Conservation (phyloP, 2,329 filamentous ascomycete species). For the Fusarium vanettenii region DNA sequence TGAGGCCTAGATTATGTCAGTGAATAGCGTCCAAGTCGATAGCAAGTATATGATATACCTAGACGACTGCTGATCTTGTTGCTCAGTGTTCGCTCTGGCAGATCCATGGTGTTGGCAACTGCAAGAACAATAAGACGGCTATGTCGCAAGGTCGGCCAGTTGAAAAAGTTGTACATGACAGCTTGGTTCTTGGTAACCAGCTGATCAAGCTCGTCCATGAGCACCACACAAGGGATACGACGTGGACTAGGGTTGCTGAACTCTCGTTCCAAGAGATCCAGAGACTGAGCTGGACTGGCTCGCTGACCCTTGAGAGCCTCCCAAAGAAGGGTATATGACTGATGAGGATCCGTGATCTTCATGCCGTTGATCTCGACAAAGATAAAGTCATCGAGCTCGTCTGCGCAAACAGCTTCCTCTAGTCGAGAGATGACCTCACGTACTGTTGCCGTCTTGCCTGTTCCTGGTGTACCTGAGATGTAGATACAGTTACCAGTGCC, state of each 20-base stretch:
- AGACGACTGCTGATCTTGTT: conserved; percentile 98
- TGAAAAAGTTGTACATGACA: conserved; percentile 99
- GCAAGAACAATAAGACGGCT: conserved; percentile 95
- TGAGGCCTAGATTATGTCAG: conserved; percentile 67
- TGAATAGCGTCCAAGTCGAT: neutral
- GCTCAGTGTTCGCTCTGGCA: conserved; percentile 93
- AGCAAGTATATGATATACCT: conserved; percentile 53
- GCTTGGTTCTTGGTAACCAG: conserved; percentile 97
- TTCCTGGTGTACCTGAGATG: conserved; percentile 98
- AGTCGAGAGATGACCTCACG: conserved; percentile 92
- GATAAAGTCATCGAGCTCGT: conserved; percentile 97
- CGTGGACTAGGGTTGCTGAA: conserved; percentile 92
- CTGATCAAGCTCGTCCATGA: conserved; percentile 99
- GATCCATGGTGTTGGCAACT: conserved; percentile 98
- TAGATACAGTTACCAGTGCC: conserved; percentile 97
- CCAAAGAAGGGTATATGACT: conserved; percentile 95
- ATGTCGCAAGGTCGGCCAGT: conserved; percentile 94
- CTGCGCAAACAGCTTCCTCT: conserved; percentile 85
- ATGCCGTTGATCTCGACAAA: conserved; percentile 99
- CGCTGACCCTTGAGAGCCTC: conserved; percentile 94
- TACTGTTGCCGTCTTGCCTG: conserved; percentile 96
- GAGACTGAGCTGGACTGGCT: conserved; percentile 89
- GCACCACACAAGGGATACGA: conserved; percentile 91
- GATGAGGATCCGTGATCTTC: conserved; percentile 98
- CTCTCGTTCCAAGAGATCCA: conserved; percentile 91